phyloP scores from a whole-genome alignment of 305 asterid genomes.

The Fraxinus floribunda region DNA sequence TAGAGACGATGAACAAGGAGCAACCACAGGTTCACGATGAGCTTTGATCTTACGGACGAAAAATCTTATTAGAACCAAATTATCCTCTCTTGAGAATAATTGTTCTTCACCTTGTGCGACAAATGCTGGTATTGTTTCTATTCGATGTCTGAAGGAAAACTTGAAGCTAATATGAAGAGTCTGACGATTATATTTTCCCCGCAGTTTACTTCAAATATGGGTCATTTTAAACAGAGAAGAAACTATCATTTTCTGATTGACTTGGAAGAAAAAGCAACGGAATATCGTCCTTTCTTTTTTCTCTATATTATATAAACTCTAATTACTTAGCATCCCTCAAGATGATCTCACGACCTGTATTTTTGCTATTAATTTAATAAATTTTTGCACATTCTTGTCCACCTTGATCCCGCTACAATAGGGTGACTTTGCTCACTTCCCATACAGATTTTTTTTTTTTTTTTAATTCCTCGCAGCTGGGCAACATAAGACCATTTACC shows the following conservation, averaged over 20 bases:
- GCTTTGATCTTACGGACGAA: constrained; percentile 40
- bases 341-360: constrained; percentile 51
- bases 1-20: constrained; percentile 57
- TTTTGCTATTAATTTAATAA: constrained; percentile 53
- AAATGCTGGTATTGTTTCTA: neutral
- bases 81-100: neutral
- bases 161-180: neutral
- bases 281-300: neutral
- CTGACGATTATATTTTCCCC: neutral
- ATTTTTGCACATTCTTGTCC: constrained; percentile 58
- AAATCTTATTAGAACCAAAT: neutral
- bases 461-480: constrained; percentile 34
- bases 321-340: constrained; percentile 46
- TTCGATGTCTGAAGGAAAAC: neutral
- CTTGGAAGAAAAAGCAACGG: neutral
- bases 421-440: constrained; percentile 50
- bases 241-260: neutral
- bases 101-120: neutral
- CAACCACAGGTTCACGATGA: constrained; percentile 72
- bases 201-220: neutral
- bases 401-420: constrained; percentile 78
- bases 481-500: constrained; percentile 65
- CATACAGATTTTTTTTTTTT: constrained; percentile 30
- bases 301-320: neutral
- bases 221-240: neutral